Evolutionary conservation across 257 asterid genomes (phyloP).

Genomic region (Cordia subcordata): DNA sequence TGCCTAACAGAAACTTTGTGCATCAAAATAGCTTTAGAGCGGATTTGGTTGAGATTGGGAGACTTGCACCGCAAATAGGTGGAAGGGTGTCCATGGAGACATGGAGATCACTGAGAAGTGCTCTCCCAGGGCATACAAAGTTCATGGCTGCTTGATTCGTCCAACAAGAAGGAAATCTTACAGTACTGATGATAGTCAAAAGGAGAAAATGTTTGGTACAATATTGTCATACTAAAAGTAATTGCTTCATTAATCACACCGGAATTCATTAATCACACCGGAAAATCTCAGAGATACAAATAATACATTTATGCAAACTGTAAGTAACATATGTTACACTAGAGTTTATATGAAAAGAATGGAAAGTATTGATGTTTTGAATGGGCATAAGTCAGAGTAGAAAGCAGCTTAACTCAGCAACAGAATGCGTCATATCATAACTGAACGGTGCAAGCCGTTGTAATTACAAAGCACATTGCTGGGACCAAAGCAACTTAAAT

Average conservation of each 20-base stretch:
- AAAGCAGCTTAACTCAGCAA: neutral
- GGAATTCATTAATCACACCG: neutral
- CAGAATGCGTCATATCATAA: constrained; percentile 13
- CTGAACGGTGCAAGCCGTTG: constrained; percentile 7
- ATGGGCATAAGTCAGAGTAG: neutral
- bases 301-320: neutral
- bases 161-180: too few species aligned
- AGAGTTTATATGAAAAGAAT: neutral
- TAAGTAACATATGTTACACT: neutral
- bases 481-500: constrained; percentile 7
- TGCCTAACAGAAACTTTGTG: too few species aligned
- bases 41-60: too few species aligned
- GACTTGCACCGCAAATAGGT: too few species aligned
- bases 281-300: neutral
- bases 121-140: too few species aligned
- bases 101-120: too few species aligned
- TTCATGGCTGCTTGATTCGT: too few species aligned
- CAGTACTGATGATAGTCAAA: too few species aligned
- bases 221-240: too few species aligned
- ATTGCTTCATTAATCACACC: neutral
- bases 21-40: too few species aligned
- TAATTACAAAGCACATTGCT: neutral
- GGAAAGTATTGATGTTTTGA: neutral
- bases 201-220: too few species aligned
- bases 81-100: too few species aligned